Conservation (phyloP, 2,329 filamentous ascomycete genomes). For the Cladosporium colombiae region DNA sequence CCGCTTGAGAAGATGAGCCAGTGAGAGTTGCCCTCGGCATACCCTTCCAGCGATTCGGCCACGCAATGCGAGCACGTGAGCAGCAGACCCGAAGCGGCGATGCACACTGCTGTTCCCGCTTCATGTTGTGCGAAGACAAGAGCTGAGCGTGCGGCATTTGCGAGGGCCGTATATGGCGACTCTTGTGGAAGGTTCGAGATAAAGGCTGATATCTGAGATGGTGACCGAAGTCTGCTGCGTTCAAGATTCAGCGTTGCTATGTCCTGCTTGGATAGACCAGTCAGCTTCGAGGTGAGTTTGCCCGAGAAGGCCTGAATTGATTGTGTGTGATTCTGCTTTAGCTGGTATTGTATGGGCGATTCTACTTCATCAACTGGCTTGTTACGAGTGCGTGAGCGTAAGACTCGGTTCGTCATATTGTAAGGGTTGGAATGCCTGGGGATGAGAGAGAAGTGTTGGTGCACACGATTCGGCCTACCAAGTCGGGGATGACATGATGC, state of each 20-base stretch:
- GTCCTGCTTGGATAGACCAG: neutral
- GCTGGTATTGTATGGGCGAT: neutral
- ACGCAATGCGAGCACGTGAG: conserved; percentile 56
- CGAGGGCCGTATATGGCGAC: neutral
- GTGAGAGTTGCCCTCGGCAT: conserved; percentile 32
- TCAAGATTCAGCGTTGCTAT: neutral
- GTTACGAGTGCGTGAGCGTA: neutral
- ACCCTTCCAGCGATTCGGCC: conserved; percentile 43
- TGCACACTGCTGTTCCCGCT: conserved; percentile 55
- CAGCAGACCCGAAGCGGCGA: conserved; percentile 47
- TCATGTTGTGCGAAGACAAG: conserved; percentile 54
- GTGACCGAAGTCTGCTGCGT: neutral
- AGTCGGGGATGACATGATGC: neutral
- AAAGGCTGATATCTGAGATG: neutral
- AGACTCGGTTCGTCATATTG: neutral
- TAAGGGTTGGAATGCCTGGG: neutral
- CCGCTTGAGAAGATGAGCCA: conserved; percentile 51
- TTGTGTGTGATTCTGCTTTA: neutral
- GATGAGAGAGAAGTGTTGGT: neutral
- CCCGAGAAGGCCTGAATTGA: neutral
- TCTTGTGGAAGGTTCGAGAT: neutral
- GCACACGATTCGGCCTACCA: neutral
- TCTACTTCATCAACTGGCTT: neutral
- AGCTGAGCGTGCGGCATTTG: conserved; percentile 24
- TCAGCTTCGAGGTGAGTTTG: neutral